phyloP scores from a whole-genome alignment of 352 stramenopile genomes.

The Pythium angustatum region DNA sequence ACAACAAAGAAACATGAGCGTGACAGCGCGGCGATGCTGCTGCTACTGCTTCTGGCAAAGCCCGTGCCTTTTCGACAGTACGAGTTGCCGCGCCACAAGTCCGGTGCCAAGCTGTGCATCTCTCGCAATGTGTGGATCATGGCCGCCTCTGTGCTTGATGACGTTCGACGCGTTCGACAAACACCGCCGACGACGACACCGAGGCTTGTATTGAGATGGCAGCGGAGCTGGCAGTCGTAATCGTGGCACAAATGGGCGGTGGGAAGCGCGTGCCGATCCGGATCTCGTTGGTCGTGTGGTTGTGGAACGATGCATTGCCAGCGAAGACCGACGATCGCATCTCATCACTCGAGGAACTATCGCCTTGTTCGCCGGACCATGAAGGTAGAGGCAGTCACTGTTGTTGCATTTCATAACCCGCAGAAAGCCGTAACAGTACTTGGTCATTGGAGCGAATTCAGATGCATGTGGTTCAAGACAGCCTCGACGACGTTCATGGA shows the following conservation, averaged over 20 bases:
- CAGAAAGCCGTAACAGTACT: constrained; percentile 96
- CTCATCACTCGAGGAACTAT: constrained; percentile 95
- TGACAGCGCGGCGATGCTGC: too few species aligned
- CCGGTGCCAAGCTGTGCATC: constrained; percentile 3
- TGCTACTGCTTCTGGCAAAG: constrained; percentile 25
- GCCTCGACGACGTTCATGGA: constrained; percentile 94
- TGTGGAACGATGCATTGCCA: constrained; percentile 72
- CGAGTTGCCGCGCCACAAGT: constrained; percentile 19
- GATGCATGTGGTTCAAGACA: constrained; percentile 88
- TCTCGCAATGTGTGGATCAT: constrained; percentile 70
- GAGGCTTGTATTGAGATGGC: too few species aligned
- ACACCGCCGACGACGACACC: too few species aligned
- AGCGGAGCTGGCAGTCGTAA: background rate
- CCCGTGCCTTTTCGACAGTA: constrained; percentile 26
- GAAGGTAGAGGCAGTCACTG: constrained; percentile 93
- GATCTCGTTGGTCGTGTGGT: constrained; percentile 45
- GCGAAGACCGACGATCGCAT: constrained; percentile 86
- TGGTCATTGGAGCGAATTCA: constrained; percentile 89
- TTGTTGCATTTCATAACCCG: constrained; percentile 92
- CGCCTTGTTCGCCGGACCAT: constrained; percentile 90
- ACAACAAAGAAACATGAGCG: constrained; percentile 9
- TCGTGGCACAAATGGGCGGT: constrained; percentile 28
- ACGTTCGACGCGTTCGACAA: constrained; percentile 20
- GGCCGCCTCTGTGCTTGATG: constrained; percentile 75
- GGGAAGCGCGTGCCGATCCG: constrained; percentile 60